phyloP scores from a whole-genome alignment of 192 early-diverging fungal species.

The Martensiomyces pterosporus region DNA sequence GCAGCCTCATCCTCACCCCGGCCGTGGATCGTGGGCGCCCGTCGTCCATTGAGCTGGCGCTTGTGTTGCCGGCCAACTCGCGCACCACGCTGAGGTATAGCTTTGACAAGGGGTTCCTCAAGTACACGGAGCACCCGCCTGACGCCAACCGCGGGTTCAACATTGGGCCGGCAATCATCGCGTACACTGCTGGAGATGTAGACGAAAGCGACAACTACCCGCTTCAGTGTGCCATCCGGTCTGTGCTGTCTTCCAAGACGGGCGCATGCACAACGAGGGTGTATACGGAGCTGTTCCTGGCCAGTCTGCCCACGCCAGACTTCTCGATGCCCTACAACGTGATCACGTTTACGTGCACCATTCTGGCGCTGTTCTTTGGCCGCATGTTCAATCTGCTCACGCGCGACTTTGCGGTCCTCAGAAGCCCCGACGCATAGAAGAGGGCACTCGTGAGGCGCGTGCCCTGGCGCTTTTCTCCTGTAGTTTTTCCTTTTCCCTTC shows the following conservation, averaged over 20 bases:
- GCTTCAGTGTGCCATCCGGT: slow-evolving; percentile 13
- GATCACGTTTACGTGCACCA: slow-evolving; percentile 93
- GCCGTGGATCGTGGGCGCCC: slow-evolving; percentile 76
- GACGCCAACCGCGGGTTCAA: slow-evolving; percentile 97
- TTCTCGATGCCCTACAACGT: slow-evolving; percentile 99
- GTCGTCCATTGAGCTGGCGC: slow-evolving; percentile 66
- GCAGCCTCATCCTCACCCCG: slow-evolving; percentile 59
- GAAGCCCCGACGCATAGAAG: too few relatives aligned
- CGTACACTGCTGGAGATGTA: slow-evolving; percentile 18
- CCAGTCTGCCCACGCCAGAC: slow-evolving; percentile 92
- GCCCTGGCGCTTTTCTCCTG: too few relatives aligned
- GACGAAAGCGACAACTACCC: slow-evolving; percentile 11
- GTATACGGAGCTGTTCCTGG: slow-evolving; percentile 83
- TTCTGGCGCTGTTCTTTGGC: slow-evolving; percentile 94
- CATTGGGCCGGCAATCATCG: slow-evolving; percentile 70
- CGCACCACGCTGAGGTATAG: slow-evolving; percentile 65
- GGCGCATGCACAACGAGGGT: slow-evolving; percentile 53
- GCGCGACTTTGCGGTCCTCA: slow-evolving; percentile 56
- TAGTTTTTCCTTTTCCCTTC: too few relatives aligned
- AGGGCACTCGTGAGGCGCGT: too few relatives aligned
- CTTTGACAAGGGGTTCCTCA: slow-evolving; percentile 90
- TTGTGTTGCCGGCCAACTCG: slow-evolving; percentile 67
- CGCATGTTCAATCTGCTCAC: slow-evolving; percentile 84
- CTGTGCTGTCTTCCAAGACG: not conserved
- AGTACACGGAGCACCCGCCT: slow-evolving; percentile 94